Conservation (phyloP, 495 filamentous ascomycete genomes). For the Wilcoxina mikolae region DNA sequence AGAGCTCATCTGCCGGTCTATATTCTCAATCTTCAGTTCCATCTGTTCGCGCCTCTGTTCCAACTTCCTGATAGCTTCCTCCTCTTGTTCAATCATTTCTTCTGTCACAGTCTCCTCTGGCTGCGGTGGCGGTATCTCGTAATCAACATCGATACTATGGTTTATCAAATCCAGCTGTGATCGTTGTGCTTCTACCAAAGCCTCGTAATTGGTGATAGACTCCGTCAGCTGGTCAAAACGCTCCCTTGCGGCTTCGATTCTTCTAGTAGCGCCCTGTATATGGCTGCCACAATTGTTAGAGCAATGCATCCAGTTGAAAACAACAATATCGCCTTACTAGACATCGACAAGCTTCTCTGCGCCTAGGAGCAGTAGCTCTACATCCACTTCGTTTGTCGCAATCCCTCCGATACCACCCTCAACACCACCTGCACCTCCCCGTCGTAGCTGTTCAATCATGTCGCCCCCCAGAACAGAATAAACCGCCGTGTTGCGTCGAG, state of each 20-base stretch:
- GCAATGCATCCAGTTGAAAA: not conserved
- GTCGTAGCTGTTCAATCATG: constrained; percentile 65
- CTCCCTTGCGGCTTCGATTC: constrained; percentile 54
- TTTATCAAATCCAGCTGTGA: constrained; percentile 63
- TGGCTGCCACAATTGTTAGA: constrained; percentile 34
- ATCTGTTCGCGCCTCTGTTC: constrained; percentile 62
- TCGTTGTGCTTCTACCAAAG: constrained; percentile 60
- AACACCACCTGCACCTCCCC: constrained; percentile 34
- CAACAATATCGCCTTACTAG: constrained; percentile 43
- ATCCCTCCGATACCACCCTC: constrained; percentile 33
- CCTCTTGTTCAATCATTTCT: constrained; percentile 59
- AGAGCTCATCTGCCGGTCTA: constrained; percentile 61
- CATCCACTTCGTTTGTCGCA: constrained; percentile 56
- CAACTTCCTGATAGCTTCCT: constrained; percentile 62
- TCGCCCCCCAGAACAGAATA: constrained; percentile 78
- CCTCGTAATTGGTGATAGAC: constrained; percentile 66
- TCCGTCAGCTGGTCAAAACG: constrained; percentile 57
- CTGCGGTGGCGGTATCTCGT: constrained; percentile 24
- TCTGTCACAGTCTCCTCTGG: constrained; percentile 42
- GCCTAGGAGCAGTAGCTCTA: constrained; percentile 69
- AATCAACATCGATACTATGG: constrained; percentile 30
- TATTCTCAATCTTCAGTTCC: constrained; percentile 60
- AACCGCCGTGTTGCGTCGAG: constrained; percentile 67
- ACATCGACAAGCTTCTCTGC: constrained; percentile 83
- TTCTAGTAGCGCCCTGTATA: constrained; percentile 66